Conservation (phyloP, 805 yeast species). For the Brettanomyces custersianus region DNA sequence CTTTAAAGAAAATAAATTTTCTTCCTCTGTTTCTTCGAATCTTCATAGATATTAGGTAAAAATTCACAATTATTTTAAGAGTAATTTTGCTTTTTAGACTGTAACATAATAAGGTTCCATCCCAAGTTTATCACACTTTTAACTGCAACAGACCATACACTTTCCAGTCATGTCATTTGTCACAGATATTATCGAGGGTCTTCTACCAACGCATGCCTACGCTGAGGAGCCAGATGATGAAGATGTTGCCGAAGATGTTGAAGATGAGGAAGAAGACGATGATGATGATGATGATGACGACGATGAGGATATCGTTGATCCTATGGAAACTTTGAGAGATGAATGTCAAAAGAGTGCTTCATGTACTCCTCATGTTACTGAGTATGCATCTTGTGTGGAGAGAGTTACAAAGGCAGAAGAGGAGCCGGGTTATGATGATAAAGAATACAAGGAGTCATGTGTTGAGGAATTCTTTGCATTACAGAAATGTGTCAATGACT, state of each 20-base stretch:
- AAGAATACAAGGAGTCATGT: constrained; percentile 89
- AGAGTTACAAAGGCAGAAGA: constrained; percentile 86
- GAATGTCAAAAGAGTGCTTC: constrained; percentile 62
- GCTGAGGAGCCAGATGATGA: constrained; percentile 69
- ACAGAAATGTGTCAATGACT: constrained; percentile 85
- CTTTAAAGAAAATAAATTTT: too few relatives aligned
- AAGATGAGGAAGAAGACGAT: constrained; percentile 29
- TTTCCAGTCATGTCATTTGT: constrained; percentile 35
- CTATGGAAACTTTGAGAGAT: constrained; percentile 51
- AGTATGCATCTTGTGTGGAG: constrained; percentile 89
- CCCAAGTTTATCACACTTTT: too few relatives aligned
- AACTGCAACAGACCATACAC: too few relatives aligned
- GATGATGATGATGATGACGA: constrained; percentile 32
- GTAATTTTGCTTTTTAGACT: too few relatives aligned
- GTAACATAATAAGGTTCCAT: too few relatives aligned
- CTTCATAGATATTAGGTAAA: too few relatives aligned
- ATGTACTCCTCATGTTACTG: constrained; percentile 73
- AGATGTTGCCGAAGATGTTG: constrained; percentile 42
- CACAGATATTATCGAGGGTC: constrained; percentile 70
- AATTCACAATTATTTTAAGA: too few relatives aligned
- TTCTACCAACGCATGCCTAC: constrained; percentile 70
- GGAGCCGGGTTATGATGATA: constrained; percentile 74
- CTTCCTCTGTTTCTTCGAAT: too few relatives aligned
- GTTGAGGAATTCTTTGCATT: constrained; percentile 97
- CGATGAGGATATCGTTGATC: constrained; percentile 60